phyloP scores from a whole-genome alignment of 2,329 filamentous ascomycete species.

The Polytolypa hystricis region DNA sequence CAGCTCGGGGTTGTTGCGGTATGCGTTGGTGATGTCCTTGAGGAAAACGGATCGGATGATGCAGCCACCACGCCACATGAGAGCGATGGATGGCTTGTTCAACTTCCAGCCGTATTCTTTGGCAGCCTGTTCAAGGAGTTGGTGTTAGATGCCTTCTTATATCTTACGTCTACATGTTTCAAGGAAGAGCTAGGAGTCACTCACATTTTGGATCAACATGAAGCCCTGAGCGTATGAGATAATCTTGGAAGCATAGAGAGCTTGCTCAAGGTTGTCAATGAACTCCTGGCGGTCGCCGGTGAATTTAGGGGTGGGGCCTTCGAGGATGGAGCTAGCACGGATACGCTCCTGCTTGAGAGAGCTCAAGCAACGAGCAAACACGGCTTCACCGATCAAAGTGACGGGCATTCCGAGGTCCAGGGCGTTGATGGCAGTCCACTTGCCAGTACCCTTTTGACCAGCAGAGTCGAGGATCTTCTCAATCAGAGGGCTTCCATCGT shows the following conservation, averaged over 20 bases:
- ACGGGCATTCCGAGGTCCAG: slow-evolving; percentile 98
- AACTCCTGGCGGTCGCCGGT: slow-evolving; percentile 85
- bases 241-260: slow-evolving; percentile 98
- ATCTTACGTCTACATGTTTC: slow-evolving; percentile 1
- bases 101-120: slow-evolving; percentile 97
- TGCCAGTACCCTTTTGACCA: slow-evolving; percentile 98
- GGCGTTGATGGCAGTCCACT: slow-evolving; percentile 99
- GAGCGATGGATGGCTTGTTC: slow-evolving; percentile 98
- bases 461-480: slow-evolving; percentile 99
- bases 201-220: slow-evolving; percentile 97
- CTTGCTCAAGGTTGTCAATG: slow-evolving; percentile 95
- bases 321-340: slow-evolving; percentile 67
- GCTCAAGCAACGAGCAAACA: slow-evolving; percentile 88
- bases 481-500: slow-evolving; percentile 77
- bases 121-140: slow-evolving; percentile 54
- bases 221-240: slow-evolving; percentile 99
- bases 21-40: slow-evolving; percentile 97
- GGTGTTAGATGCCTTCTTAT: slow-evolving; percentile 13
- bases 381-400: slow-evolving; percentile 92
- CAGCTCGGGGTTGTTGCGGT: slow-evolving; percentile 86
- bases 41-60: slow-evolving; percentile 99
- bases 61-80: slow-evolving; percentile 99
- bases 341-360: slow-evolving; percentile 88
- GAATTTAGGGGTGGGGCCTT: slow-evolving; percentile 69
- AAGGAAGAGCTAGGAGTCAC: slow-evolving; percentile 19